Evolutionary conservation across 2,329 filamentous ascomycete species (phyloP).

Genomic region (Ophiobolus disseminans): DNA sequence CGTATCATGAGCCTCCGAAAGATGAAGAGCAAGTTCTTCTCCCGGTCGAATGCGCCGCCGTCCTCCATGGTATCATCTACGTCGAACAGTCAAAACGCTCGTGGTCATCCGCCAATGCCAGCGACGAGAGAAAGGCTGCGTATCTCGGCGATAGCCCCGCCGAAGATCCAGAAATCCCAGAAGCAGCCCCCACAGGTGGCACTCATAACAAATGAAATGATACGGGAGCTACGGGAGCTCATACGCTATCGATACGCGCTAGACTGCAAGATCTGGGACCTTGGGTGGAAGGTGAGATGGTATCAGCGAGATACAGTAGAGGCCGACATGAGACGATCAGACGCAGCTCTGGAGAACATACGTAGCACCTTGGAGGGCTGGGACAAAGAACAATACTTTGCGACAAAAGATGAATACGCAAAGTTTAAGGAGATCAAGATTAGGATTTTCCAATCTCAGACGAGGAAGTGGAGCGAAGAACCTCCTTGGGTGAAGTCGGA

Average conservation of each 20-base stretch:
- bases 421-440: constrained; percentile 20
- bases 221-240: constrained; percentile 20
- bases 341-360: constrained; percentile 18
- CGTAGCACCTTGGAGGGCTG: constrained; percentile 5
- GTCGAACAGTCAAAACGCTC: not conserved
- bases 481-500: constrained; percentile 7
- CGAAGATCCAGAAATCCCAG: constrained; percentile 5
- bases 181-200: not conserved
- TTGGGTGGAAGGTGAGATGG: constrained; percentile 12
- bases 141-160: not conserved
- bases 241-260: constrained; percentile 22
- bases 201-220: constrained; percentile 12
- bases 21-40: constrained; percentile 5
- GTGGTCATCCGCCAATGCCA: not conserved
- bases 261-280: constrained; percentile 21
- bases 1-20: constrained; percentile 4
- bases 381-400: constrained; percentile 20
- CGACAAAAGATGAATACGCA: constrained; percentile 4
- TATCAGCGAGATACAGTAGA: constrained; percentile 7
- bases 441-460: constrained; percentile 7
- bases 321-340: constrained; percentile 19
- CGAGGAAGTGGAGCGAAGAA: constrained; percentile 15
- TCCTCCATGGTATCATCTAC: not conserved
- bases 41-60: not conserved
- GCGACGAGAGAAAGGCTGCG: not conserved